Evolutionary conservation across 345 rosid species (phyloP).

Genomic region (Melaleuca alternifolia): DNA sequence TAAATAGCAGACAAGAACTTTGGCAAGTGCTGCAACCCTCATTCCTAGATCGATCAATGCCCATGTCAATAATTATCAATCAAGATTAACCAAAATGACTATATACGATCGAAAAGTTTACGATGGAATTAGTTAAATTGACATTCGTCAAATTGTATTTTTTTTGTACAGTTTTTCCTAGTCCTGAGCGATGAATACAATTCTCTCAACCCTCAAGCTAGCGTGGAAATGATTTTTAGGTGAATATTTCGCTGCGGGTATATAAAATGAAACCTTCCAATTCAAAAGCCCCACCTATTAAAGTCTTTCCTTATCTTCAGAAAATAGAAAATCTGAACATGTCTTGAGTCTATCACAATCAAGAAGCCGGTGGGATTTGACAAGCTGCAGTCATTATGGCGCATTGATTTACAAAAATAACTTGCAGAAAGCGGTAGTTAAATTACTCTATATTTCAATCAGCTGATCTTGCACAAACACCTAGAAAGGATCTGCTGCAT

Average conservation of each 20-base stretch:
- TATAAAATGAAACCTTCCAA: background rate
- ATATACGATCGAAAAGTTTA: rapidly evolving
- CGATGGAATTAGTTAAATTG: background rate
- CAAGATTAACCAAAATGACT: rapidly evolving
- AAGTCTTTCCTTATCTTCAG: background rate
- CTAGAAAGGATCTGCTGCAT: background rate
- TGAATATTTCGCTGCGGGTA: background rate
- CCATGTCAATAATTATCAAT: rapidly evolving
- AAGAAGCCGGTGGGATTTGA: background rate
- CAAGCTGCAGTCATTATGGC: background rate
- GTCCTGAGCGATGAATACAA: background rate
- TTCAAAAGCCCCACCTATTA: background rate
- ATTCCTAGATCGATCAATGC: rapidly evolving
- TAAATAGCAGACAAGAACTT: too few species aligned
- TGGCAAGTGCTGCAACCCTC: background rate
- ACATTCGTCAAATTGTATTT: background rate
- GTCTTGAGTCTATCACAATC: background rate
- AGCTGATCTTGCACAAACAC: background rate
- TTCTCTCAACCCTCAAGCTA: background rate
- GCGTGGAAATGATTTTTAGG: too few species aligned
- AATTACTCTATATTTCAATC: rapidly evolving
- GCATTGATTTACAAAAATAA: background rate
- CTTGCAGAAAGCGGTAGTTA: background rate
- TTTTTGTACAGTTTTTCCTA: background rate
- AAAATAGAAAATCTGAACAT: background rate